Evolutionary conservation across 257 asterid genomes (phyloP), one percentile per base, ranked within the genome.

Genomic region (Fraxinus americana): DNA sequence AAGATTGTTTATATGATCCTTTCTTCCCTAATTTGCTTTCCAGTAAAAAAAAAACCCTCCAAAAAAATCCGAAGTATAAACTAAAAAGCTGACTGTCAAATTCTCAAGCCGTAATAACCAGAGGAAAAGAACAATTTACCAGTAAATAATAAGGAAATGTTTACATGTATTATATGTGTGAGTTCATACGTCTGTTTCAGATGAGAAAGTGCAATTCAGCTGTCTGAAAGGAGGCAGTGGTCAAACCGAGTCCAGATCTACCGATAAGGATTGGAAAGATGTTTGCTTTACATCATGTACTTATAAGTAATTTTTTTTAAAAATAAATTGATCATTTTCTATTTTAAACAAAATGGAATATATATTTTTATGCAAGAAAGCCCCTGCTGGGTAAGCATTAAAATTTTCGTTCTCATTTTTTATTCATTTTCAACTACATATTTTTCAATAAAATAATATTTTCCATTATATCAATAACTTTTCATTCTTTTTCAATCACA

Each of bases 201-300:
- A 66, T 2, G 74, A 36, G 63, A 23, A 73, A 11, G 1, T 29
- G 75, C 73, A 72, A 0, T 75, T 70, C 72, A 63, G 70, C 70
- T n/a, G 69, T 25, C n/a, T 35, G 71, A 36, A 72, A 21, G 59
- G 52, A 7, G 16, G 30, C 39, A 17, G 48, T 4, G 21, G 78
- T 76, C 81, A 76, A 71, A 27, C 16, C 71, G 66, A 19, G 79
- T 73, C 75, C 39, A 74, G 39, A 41, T 27, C 5, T 59, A 9
- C 2, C 13, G 29, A 6, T 8, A 57, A 35, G 34, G 7, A 17
- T 50, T 3, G n/a, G 23, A 3, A 7, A 52, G 67, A 19, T 19
- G 71, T 71, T 48, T 21, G 50, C 29, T 39, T 3, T 29, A n/a
- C 73, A 38, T 38, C 43, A 7, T 7, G 43, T 38, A 7, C 43